Evolutionary conservation across 371 early-diverging fungal species (phyloP).

Genomic region (Paraphysoderma sedebokerense): DNA sequence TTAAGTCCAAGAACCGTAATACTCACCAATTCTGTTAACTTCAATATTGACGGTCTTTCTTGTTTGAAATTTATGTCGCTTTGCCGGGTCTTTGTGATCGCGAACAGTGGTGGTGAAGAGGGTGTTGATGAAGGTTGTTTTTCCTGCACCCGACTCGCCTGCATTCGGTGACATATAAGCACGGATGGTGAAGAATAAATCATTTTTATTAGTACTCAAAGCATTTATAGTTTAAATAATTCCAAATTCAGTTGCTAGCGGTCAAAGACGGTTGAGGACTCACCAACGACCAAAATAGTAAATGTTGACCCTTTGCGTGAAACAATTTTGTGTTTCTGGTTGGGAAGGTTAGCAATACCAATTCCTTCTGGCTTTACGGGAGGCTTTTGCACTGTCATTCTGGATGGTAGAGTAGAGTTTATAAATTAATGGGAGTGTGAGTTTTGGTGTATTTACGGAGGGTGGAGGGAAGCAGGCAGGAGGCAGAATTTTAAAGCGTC

Average conservation of each 20-base stretch:
- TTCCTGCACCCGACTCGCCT: conserved; percentile 63
- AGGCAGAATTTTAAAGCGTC: too few species aligned
- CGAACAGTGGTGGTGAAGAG: conserved; percentile 70
- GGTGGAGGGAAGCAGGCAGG: too few species aligned
- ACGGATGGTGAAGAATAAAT: too few species aligned
- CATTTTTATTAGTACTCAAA: background rate
- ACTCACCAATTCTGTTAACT: conserved; percentile 64
- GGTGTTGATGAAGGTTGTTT: conserved; percentile 80
- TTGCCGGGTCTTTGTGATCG: conserved; percentile 70
- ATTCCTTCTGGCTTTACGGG: too few species aligned
- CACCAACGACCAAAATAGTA: conserved; percentile 94
- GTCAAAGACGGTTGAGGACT: conserved; percentile 12
- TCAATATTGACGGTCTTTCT: conserved; percentile 87
- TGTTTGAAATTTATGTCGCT: conserved; percentile 58
- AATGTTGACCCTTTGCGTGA: conserved; percentile 86
- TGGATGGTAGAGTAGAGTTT: too few species aligned
- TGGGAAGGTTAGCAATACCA: conserved; percentile 96
- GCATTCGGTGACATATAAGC: too few species aligned
- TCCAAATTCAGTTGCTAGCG: background rate
- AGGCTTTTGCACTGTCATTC: too few species aligned
- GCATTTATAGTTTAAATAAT: too few species aligned
- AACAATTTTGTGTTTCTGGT: conserved; percentile 92
- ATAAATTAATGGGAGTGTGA: too few species aligned
- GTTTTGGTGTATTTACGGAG: too few species aligned
- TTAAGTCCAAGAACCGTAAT: background rate